These are phyloP conservation scores for Chaetomiaceae sp. DNA, from an alignment of 2,329 filamentous ascomycete species.

Conservation along the genomic window DNA sequence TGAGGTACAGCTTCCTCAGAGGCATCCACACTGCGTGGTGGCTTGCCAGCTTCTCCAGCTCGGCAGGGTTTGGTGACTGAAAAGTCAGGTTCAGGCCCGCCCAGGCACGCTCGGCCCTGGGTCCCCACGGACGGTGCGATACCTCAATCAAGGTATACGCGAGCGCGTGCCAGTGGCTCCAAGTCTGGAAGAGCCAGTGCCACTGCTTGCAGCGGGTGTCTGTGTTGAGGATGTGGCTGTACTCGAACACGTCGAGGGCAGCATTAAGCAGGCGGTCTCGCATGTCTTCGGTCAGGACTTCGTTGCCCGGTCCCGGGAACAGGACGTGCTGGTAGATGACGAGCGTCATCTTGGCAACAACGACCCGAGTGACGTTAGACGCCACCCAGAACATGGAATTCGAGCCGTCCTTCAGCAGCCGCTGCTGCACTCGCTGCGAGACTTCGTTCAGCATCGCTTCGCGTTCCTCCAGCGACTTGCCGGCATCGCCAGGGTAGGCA, in stretches of 20 bases:
- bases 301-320: constrained; percentile 35
- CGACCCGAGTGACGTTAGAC: constrained; percentile 43
- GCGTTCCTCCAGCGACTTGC: constrained; percentile 38
- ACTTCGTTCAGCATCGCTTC: constrained; percentile 32
- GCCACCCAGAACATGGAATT: constrained; percentile 48
- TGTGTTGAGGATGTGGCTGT: constrained; percentile 49
- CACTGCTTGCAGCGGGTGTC: constrained; percentile 46
- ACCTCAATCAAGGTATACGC: constrained; percentile 52
- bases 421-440: constrained; percentile 43
- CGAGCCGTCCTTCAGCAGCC: constrained; percentile 48
- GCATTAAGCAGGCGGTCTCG: constrained; percentile 40
- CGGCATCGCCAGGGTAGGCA: constrained; percentile 29
- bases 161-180: constrained; percentile 55
- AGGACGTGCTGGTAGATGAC: constrained; percentile 50
- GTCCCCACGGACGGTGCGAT: constrained; percentile 41
- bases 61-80: constrained; percentile 33
- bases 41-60: constrained; percentile 42
- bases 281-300: constrained; percentile 31
- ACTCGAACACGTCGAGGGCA: constrained; percentile 52
- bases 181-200: constrained; percentile 57
- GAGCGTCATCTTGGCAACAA: constrained; percentile 51
- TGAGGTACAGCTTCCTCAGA: constrained; percentile 49
- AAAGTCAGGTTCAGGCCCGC: constrained; percentile 35
- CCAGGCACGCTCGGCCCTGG: constrained; percentile 45
- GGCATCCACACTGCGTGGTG: constrained; percentile 50